Percentiles rank a stretch among this genome's conserved stretches.
Evolutionary conservation across 2,329 filamentous ascomycete genomes (phyloP).

Genomic region (Colletotrichum sansevieriae): DNA sequence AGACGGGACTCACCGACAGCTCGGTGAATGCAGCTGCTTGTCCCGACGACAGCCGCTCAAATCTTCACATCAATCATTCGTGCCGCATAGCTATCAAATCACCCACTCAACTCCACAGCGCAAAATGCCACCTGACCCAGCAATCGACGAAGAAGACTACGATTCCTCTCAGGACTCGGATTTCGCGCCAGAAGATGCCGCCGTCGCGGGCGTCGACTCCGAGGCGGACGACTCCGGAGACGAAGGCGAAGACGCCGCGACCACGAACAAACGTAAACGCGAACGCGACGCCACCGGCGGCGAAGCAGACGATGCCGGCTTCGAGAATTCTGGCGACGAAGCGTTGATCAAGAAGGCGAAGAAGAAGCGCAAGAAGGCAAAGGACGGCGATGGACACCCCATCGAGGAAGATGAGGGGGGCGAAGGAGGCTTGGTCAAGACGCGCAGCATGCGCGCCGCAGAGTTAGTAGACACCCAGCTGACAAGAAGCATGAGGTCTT

Average conservation of each 20-base stretch:
- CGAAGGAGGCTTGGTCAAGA: constrained; percentile 77
- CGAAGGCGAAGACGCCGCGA: constrained; percentile 46
- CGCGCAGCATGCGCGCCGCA: constrained; percentile 75
- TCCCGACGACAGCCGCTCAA: constrained; percentile 30
- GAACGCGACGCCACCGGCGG: constrained; percentile 48
- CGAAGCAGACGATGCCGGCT: constrained; percentile 61
- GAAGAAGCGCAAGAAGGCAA: constrained; percentile 60
- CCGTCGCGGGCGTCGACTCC: constrained; percentile 58
- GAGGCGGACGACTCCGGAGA: constrained; percentile 66
- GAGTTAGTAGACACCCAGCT: constrained; percentile 62
- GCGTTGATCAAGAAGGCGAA: constrained; percentile 74
- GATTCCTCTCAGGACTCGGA: constrained; percentile 81
- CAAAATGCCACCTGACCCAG: constrained; percentile 59
- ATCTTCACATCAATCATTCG: neutral
- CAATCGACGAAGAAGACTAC: constrained; percentile 66
- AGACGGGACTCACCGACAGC: neutral
- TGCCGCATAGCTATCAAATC: neutral
- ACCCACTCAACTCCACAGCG: neutral
- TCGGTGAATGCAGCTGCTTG: constrained; percentile 22
- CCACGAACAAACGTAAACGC: constrained; percentile 46
- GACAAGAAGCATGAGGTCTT: neutral
- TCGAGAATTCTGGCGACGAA: constrained; percentile 80
- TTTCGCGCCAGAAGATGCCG: constrained; percentile 72
- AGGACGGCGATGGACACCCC: constrained; percentile 48
- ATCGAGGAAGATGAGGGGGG: constrained; percentile 68